Evolutionary conservation across 2,329 filamentous ascomycete genomes (phyloP).

Genomic region (Lachnellula hyalina): DNA sequence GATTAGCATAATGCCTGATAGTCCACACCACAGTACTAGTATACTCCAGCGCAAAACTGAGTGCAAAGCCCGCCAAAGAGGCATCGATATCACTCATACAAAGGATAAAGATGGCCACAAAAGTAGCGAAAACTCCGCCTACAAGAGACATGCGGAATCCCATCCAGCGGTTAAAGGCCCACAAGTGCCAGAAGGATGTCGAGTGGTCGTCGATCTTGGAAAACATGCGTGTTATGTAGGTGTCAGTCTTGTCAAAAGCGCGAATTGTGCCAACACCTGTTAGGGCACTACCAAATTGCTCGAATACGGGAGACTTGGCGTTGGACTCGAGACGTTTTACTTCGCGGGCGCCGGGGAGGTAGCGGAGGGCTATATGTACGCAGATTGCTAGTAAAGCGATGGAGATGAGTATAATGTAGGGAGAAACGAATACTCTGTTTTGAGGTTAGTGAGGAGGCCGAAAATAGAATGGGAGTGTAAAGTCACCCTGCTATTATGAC

Average conservation of each 20-base stretch:
- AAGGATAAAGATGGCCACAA: conserved; percentile 61
- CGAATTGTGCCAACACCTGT: conserved; percentile 71
- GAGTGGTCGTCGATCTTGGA: conserved; percentile 62
- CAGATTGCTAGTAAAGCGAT: conserved; percentile 52
- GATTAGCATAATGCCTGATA: conserved; percentile 61
- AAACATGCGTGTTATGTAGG: conserved; percentile 67
- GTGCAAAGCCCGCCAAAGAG: conserved; percentile 67
- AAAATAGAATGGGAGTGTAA: conserved; percentile 39
- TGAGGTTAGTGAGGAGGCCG: conserved; percentile 40
- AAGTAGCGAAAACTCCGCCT: conserved; percentile 61
- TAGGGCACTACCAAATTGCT: conserved; percentile 70
- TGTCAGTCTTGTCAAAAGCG: conserved; percentile 63
- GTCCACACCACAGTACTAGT: conserved; percentile 58
- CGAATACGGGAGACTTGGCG: conserved; percentile 73
- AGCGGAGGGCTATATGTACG: conserved; percentile 53
- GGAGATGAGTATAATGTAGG: conserved; percentile 59
- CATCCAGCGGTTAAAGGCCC: conserved; percentile 74
- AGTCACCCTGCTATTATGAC: conserved; percentile 57
- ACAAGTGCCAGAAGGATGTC: conserved; percentile 60
- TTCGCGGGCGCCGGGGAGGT: conserved; percentile 66
- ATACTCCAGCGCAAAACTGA: conserved; percentile 70
- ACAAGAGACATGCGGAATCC: conserved; percentile 65
- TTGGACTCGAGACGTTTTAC: conserved; percentile 73
- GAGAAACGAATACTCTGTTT: conserved; percentile 56
- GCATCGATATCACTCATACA: conserved; percentile 57